Evolutionary conservation across 2,329 filamentous ascomycete species (phyloP).

Genomic region (Pseudogymnoascus sp.): DNA sequence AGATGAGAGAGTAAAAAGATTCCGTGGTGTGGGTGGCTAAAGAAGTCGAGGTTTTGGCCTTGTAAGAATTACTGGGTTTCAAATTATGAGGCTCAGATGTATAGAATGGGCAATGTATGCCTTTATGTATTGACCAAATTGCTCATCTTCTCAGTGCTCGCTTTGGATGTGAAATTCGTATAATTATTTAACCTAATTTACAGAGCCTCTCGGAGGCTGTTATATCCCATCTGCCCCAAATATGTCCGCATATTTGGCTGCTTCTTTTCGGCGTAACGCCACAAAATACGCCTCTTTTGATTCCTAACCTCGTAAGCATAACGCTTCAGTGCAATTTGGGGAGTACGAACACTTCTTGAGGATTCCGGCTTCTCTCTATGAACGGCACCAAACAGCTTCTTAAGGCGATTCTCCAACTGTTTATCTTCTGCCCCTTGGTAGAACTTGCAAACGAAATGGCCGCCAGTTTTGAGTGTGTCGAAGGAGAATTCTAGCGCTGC

Average conservation of each 20-base stretch:
- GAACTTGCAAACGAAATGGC: conserved; percentile 95
- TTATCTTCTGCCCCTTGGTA: conserved; percentile 89
- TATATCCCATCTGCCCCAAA: background rate
- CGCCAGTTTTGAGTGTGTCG: conserved; percentile 73
- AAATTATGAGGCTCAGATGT: conserved; percentile 2
- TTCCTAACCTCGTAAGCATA: conserved; percentile 46
- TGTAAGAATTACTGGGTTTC: conserved; percentile 8
- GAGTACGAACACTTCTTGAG: conserved; percentile 65
- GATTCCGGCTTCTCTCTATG: conserved; percentile 85
- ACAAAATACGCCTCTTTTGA: conserved; percentile 85
- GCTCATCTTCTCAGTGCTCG: background rate
- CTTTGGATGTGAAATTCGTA: background rate
- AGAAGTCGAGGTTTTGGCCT: background rate
- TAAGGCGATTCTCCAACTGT: conserved; percentile 65
- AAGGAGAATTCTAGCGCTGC: conserved; percentile 80
- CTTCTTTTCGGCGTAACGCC: conserved; percentile 60
- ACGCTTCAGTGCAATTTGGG: background rate
- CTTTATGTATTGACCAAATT: background rate
- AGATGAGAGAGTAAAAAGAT: background rate
- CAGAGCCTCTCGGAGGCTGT: background rate
- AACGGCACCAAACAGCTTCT: conserved; percentile 70
- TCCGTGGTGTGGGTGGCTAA: background rate
- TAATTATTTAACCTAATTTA: background rate
- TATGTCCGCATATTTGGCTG: conserved; percentile 29
- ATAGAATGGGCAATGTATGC: conserved; percentile 4